These are phyloP conservation scores for Alternaria sp. DNA, from an alignment of 2,329 filamentous ascomycete genomes.

Conservation along the genomic window DNA sequence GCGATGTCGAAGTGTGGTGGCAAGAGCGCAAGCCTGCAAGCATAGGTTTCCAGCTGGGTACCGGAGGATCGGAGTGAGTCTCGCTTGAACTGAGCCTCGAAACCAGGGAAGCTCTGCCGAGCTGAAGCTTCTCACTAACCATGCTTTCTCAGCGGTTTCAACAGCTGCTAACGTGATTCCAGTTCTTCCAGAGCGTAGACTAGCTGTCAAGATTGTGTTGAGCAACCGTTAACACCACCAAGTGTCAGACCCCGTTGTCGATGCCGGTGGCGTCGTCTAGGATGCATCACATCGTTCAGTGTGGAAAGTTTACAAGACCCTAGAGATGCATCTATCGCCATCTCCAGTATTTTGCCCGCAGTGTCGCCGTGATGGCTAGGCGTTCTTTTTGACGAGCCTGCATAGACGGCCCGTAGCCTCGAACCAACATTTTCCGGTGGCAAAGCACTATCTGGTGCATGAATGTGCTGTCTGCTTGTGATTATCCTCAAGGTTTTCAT, in stretches of 20 bases:
- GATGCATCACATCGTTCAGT: neutral
- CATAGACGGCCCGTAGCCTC: neutral
- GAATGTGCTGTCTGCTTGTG: neutral
- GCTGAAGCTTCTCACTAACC: neutral
- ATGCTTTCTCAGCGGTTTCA: slow-evolving; percentile 1
- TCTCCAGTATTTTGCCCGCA: slow-evolving; percentile 6
- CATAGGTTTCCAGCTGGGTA: neutral
- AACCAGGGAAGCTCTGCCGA: slow-evolving; percentile 4
- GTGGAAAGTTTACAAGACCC: slow-evolving; percentile 8
- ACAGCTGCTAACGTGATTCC: slow-evolving; percentile 2
- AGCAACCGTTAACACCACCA: neutral
- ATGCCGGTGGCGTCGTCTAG: slow-evolving; percentile 4
- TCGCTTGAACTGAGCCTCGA: neutral
- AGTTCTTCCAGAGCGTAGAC: slow-evolving; percentile 2
- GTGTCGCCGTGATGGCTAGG: slow-evolving; percentile 6
- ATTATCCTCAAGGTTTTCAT: neutral
- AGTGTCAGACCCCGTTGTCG: neutral
- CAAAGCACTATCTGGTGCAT: neutral
- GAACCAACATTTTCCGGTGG: slow-evolving; percentile 3
- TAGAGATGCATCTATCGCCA: slow-evolving; percentile 1
- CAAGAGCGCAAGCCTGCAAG: slow-evolving; percentile 7
- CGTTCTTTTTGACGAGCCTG: slow-evolving; percentile 1
- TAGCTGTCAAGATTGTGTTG: neutral
- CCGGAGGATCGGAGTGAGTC: neutral
- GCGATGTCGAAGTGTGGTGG: slow-evolving; percentile 3